Evolutionary conservation across 2,329 filamentous ascomycete species (phyloP), one percentile per base, ranked within the genome.

Genomic region (Lasiodiplodia gonubiensis): DNA sequence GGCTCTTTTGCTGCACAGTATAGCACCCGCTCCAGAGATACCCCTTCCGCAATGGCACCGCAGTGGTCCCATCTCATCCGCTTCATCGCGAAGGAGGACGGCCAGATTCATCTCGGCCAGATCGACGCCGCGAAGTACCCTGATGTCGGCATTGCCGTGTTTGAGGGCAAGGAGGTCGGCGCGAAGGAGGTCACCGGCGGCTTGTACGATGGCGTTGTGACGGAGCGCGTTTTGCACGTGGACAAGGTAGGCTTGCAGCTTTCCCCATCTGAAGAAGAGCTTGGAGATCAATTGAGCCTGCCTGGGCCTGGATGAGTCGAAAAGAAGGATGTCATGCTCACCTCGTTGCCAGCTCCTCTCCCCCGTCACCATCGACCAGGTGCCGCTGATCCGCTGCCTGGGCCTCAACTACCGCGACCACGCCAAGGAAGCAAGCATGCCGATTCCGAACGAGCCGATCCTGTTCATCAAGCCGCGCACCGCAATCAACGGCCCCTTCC

Each of bases 391-490:
- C 59, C 79, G 81, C 42, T 84, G 81, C 70, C 73, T 84, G 55
- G 82, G 82, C 7, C 77, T 84, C 63, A 84, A 84, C 73, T 83
- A 83, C 71, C 73, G 72, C 42, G 75, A 81, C 70, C 80, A 71
- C 64, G 70, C 70, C 21, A 27, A 35, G 7, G 70, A 72, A 69
- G 85, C 89, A 30, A 88, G 87, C 69, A 85, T 92, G 80, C 85
- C 90, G 1, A 84, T 91, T 68, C 91, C 91, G 1, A 85, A 87
- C 73, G 91, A 88, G 70, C 92, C 92, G 0, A 84, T 93, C 11
- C 79, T 85, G 42, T 87, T 86, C 74, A 82, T 85, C 73, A 86
- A 86, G 71, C 75, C 77, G 30, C 77, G 75, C 69, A 79, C 77
- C 3, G 75, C 81, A 79, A 10, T 79, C 69, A 64, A 80, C 76